Evolutionary conservation across 139 green algal genomes (phyloP).

Genomic region (Auxenochlorella pyrenoidosa): DNA sequence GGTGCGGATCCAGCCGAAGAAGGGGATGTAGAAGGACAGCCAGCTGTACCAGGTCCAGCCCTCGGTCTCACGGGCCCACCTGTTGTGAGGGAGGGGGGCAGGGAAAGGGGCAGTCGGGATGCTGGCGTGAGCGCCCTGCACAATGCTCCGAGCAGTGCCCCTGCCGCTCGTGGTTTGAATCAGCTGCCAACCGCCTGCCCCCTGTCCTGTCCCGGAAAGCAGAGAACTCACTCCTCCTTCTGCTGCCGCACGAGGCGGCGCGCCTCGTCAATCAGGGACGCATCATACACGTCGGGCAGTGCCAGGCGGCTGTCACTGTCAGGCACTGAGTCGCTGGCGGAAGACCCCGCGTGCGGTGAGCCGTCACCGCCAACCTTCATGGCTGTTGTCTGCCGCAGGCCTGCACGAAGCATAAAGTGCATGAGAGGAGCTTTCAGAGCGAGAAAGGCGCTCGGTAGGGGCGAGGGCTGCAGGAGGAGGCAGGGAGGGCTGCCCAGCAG

Average conservation of each 20-base stretch:
- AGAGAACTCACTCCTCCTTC: not conserved
- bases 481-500: too few relatives aligned
- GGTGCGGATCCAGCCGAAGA: slow-evolving; percentile 64
- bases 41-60: slow-evolving; percentile 54
- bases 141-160: not conserved
- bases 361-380: not conserved
- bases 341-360: not conserved
- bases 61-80: slow-evolving; percentile 26
- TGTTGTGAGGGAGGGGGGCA: too few relatives aligned
- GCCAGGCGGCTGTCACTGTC: not conserved
- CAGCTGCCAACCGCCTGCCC: not conserved
- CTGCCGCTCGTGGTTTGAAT: not conserved
- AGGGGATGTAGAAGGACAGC: slow-evolving; percentile 61
- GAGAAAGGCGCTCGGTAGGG: too few relatives aligned
- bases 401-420: too few relatives aligned
- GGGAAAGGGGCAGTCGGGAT: too few relatives aligned
- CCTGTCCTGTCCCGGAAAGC: too few relatives aligned
- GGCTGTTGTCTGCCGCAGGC: not conserved
- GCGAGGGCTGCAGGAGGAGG: too few relatives aligned
- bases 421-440: not conserved
- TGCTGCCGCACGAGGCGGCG: not conserved
- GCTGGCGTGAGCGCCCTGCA: too few relatives aligned
- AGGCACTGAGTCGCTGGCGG: not conserved
- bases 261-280: slow-evolving; percentile 33
- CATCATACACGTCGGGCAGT: slow-evolving; percentile 23